phyloP scores from a whole-genome alignment of 1,284 basidiomycete species.

The Ceratobasidium papillatum region DNA sequence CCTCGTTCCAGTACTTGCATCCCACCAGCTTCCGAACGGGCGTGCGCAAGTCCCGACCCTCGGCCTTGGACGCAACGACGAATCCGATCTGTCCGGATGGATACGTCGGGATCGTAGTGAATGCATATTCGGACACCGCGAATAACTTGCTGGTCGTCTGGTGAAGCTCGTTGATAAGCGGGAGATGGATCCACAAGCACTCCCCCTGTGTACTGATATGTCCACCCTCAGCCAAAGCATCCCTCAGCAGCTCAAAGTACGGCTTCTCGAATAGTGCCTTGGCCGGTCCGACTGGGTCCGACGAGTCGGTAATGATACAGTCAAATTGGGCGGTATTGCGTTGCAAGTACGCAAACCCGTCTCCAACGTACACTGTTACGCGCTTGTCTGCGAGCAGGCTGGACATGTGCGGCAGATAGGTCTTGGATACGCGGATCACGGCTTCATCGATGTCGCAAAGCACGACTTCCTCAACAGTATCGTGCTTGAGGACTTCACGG shows the following conservation, averaged over 20 bases:
- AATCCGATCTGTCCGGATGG: slow-evolving; percentile 98
- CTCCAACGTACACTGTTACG: slow-evolving; percentile 90
- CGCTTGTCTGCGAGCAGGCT: slow-evolving; percentile 82
- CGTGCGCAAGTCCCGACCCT: slow-evolving; percentile 71
- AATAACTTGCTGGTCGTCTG: slow-evolving; percentile 82
- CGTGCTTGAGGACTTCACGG: slow-evolving; percentile 96
- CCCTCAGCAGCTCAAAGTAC: slow-evolving; percentile 94
- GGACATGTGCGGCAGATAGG: slow-evolving; percentile 95
- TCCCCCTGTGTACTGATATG: slow-evolving; percentile 97
- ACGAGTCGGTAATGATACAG: slow-evolving; percentile 98
- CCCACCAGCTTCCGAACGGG: slow-evolving; percentile 74
- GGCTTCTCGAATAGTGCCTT: slow-evolving; percentile 95
- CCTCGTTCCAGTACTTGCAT: slow-evolving; percentile 88
- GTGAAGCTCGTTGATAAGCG: slow-evolving; percentile 84
- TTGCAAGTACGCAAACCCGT: slow-evolving; percentile 97
- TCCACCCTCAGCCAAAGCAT: slow-evolving; percentile 89
- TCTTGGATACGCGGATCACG: slow-evolving; percentile 93
- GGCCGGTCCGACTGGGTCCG: slow-evolving; percentile 97
- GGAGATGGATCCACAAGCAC: slow-evolving; percentile 94
- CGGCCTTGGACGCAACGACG: slow-evolving; percentile 87
- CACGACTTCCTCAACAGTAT: slow-evolving; percentile 89
- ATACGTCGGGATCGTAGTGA: slow-evolving; percentile 97
- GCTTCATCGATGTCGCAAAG: slow-evolving; percentile 99
- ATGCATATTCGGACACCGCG: slow-evolving; percentile 89
- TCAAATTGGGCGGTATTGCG: slow-evolving; percentile 93